A percentile compares a stretch with the other conserved stretches of the same genome.
Conservation (phyloP, 805 yeast species). For the Priceomyces carsonii region DNA sequence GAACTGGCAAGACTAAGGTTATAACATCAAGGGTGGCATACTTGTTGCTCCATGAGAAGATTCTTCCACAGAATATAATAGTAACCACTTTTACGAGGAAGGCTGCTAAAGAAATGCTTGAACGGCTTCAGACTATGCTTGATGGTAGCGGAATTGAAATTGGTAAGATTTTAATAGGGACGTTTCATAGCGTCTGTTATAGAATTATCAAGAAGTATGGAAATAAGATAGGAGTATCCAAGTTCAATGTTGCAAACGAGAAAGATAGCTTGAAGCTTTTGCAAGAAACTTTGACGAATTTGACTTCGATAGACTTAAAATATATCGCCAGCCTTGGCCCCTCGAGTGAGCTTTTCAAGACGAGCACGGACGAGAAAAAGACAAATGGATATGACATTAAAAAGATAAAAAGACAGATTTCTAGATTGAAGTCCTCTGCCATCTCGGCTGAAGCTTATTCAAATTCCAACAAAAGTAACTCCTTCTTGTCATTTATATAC, state of each 20-base stretch:
- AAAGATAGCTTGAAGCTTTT: slow-evolving; percentile 55
- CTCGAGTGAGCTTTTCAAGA: slow-evolving; percentile 14
- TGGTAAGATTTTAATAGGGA: slow-evolving; percentile 67
- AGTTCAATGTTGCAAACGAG: slow-evolving; percentile 62
- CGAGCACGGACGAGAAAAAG: slow-evolving; percentile 14
- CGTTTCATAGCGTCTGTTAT: slow-evolving; percentile 84
- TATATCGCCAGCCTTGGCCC: slow-evolving; percentile 12
- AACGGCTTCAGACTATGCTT: slow-evolving; percentile 49
- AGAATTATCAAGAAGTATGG: slow-evolving; percentile 61
- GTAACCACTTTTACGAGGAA: slow-evolving; percentile 93
- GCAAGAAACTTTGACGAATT: slow-evolving; percentile 36
- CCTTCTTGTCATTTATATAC: slow-evolving; percentile 39
- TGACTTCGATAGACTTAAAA: slow-evolving; percentile 19
- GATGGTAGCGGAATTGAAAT: slow-evolving; percentile 34
- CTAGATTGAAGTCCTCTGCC: slow-evolving; percentile 58
- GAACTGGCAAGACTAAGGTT: slow-evolving; percentile 80
- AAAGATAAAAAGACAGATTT: slow-evolving; percentile 46
- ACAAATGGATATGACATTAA: slow-evolving; percentile 40
- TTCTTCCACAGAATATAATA: slow-evolving; percentile 64
- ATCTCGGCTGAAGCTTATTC: slow-evolving; percentile 42
- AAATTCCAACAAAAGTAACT: slow-evolving; percentile 10
- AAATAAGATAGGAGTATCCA: slow-evolving; percentile 40
- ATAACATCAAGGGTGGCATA: slow-evolving; percentile 77
- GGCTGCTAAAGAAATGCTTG: slow-evolving; percentile 85
- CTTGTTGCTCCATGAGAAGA: slow-evolving; percentile 49